Conservation (phyloP, 228 moss, liverwort and hornwort species). For the Sphagnum fallax region DNA sequence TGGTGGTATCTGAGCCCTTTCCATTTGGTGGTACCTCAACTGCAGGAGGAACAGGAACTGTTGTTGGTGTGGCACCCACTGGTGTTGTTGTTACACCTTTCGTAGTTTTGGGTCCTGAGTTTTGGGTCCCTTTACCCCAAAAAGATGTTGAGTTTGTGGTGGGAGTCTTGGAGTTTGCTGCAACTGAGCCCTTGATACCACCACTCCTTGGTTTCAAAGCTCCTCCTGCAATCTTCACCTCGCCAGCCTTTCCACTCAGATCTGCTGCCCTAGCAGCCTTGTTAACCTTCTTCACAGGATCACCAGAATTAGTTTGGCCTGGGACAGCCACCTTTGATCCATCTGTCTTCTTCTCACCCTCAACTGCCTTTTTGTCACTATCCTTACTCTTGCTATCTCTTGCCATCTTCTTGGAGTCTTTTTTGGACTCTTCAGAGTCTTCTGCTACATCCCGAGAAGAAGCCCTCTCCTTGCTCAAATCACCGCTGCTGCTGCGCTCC, state of each 20-base stretch:
- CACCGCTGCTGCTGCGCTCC: slow-evolving; percentile 20
- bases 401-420: slow-evolving; percentile 34
- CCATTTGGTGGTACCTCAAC: not conserved
- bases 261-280: slow-evolving; percentile 15
- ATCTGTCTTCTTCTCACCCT: slow-evolving; percentile 38
- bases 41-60: too few relatives aligned
- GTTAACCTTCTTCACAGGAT: slow-evolving; percentile 7
- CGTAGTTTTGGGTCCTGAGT: slow-evolving; percentile 24
- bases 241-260: slow-evolving; percentile 8
- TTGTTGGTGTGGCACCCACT: slow-evolving; percentile 12
- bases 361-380: not conserved
- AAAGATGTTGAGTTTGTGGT: slow-evolving; percentile 33
- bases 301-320: slow-evolving; percentile 7
- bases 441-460: slow-evolving; percentile 14
- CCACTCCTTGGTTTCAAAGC: slow-evolving; percentile 15
- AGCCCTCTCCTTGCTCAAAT: slow-evolving; percentile 33
- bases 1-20: too few relatives aligned
- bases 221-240: slow-evolving; percentile 12
- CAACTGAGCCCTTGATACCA: slow-evolving; percentile 19
- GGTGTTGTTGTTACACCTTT: slow-evolving; percentile 20
- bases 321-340: slow-evolving; percentile 5
- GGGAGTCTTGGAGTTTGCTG: slow-evolving; percentile 25
- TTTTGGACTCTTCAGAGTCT: slow-evolving; percentile 49
- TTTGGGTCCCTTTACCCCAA: slow-evolving; percentile 43
- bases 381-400: slow-evolving; percentile 26